These are phyloP conservation scores for Penium margaritaceum DNA, from an alignment of 139 green algal genomes.

Conservation along the genomic window DNA sequence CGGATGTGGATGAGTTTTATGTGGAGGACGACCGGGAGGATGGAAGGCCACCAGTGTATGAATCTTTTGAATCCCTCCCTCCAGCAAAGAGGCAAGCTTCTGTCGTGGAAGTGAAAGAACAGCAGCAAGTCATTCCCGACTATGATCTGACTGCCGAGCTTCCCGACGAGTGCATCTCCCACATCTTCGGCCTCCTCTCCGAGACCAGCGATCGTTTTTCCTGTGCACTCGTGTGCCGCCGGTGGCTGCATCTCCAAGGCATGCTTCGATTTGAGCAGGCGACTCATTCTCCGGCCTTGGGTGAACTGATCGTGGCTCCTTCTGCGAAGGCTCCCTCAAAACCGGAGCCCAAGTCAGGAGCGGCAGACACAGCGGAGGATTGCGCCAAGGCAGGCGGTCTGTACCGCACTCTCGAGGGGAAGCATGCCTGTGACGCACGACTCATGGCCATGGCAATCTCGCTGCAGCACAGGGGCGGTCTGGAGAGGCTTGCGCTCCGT, in stretches of 20 bases:
- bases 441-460: not conserved
- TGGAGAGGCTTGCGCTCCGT: not conserved
- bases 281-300: too few relatives aligned
- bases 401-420: not conserved
- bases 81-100: too few relatives aligned
- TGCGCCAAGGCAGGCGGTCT: not conserved
- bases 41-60: too few relatives aligned
- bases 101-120: too few relatives aligned
- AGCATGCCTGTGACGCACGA: not conserved
- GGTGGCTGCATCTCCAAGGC: not conserved
- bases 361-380: too few relatives aligned
- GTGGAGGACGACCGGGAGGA: too few relatives aligned
- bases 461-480: not conserved
- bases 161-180: not conserved
- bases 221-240: not conserved
- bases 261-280: not conserved
- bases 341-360: too few relatives aligned
- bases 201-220: not conserved
- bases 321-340: too few relatives aligned
- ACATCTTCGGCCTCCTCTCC: constrained; percentile 4
- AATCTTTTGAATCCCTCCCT: too few relatives aligned
- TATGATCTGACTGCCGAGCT: not conserved
- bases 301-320: too few relatives aligned
- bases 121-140: too few relatives aligned
- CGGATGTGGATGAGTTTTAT: too few relatives aligned